Evolutionary conservation across 257 asterid species (phyloP), one percentile per base, ranked within the genome.

Genomic region (Nicotiana noctiflora): DNA sequence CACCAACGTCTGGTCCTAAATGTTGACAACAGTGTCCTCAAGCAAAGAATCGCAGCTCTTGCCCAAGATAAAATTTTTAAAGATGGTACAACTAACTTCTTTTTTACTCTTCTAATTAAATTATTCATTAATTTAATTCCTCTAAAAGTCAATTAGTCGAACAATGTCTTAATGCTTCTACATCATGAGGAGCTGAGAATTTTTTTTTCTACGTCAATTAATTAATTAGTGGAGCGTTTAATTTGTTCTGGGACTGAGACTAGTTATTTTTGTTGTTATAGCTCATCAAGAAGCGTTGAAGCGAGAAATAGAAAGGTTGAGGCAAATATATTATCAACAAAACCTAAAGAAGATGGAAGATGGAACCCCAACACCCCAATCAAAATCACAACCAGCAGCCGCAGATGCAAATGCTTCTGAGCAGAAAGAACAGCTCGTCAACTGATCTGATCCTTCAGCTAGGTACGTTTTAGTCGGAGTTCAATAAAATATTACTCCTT

Each of bases 231-330:
- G 32, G 12, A 40, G 2, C 49, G 3, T 40, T 4, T 9, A 40
- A 8, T 11, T 40, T 40, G 1, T 8, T 40, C 0, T 40, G 49
- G 49, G 10, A 40, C 2, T 40, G 49, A 40, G 12, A 2, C 49
- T 40, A 40, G 3, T 40, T 40, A 40, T 8, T 40, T 8, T 8
- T 40, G 2, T 7, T 40, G 11, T 40, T 40, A 86, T 67, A 94
- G 98, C 97, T 81, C 98, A 93, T 89, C 98, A 95, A 89, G 98
- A 95, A 82, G 98, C 98, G 74, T 80, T 95, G 88, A 93, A 91
- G 89, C 92, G 93, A 86, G 98, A 95, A 85, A 93, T 95, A 53
- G 98, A 93, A 87, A 93, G 98, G 89, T 84, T 95, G 62, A 92
- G 97, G 88, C 92, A 90, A 86, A 70, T 92, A 56, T 95, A 89